A percentile compares a stretch with the other conserved stretches of the same genome.
These are phyloP conservation scores for Pythium myriotylum DNA, from an alignment of 352 stramenopile species.

Conservation along the genomic window DNA sequence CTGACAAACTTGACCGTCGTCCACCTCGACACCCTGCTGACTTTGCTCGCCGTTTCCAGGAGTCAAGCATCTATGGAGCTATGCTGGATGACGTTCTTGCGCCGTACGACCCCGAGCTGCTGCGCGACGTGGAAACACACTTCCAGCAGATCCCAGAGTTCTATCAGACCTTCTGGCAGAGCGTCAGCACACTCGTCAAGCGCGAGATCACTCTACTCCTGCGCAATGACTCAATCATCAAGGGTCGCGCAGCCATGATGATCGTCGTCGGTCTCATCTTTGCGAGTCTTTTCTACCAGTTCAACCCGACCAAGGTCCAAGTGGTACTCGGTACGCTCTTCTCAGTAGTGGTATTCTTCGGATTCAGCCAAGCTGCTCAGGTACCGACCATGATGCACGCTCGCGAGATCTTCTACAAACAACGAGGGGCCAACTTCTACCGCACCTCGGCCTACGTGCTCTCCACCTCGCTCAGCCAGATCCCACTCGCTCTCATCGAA, in stretches of 20 bases:
- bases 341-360: slow-evolving; percentile 8
- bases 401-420: slow-evolving; percentile 66
- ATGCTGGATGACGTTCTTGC: slow-evolving; percentile 73
- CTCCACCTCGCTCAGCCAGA: slow-evolving; percentile 38
- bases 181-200: slow-evolving; percentile 7
- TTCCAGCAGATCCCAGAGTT: slow-evolving; percentile 18
- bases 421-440: slow-evolving; percentile 70
- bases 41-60: slow-evolving; percentile 27
- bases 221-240: slow-evolving; percentile 35
- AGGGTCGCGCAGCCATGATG: slow-evolving; percentile 29
- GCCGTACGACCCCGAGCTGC: slow-evolving; percentile 85
- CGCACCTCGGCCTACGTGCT: slow-evolving; percentile 66
- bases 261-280: slow-evolving; percentile 31
- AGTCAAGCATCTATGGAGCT: slow-evolving; percentile 21
- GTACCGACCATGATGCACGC: slow-evolving; percentile 64
- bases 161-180: slow-evolving; percentile 21
- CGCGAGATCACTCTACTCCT: slow-evolving; percentile 55
- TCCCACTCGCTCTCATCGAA: slow-evolving; percentile 47
- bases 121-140: slow-evolving; percentile 55
- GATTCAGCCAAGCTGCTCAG: slow-evolving; percentile 41
- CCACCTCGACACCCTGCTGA: slow-evolving; percentile 12
- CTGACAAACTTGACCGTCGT: no score
- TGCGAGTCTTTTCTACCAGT: slow-evolving; percentile 28
- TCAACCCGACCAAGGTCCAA: slow-evolving; percentile 29
- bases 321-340: slow-evolving; percentile 49